These are phyloP conservation scores for Penicillium occitanis DNA, from an alignment of 2,329 filamentous ascomycete species.

Conservation along the genomic window DNA sequence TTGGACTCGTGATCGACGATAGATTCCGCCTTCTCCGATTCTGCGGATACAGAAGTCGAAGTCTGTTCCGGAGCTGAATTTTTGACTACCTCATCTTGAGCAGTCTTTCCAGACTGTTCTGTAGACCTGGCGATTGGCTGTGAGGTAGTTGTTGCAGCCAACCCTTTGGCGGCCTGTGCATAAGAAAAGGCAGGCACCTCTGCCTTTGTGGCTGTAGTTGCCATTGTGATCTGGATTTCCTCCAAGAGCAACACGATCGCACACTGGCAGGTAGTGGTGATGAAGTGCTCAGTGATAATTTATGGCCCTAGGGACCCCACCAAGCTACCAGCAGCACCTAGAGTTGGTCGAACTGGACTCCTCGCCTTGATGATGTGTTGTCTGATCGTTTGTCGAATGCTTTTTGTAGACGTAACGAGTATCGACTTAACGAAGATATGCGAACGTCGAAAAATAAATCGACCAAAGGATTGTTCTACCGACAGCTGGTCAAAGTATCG, in stretches of 20 bases:
- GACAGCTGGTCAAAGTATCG: slow-evolving; percentile 6
- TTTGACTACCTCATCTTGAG: slow-evolving; percentile 33
- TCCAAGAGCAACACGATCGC: slow-evolving; percentile 13
- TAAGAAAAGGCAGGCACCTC: slow-evolving; percentile 75
- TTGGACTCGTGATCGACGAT: slow-evolving; percentile 38
- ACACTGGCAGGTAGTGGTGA: slow-evolving; percentile 20
- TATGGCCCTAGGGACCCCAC: slow-evolving; percentile 18
- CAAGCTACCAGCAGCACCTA: slow-evolving; percentile 21
- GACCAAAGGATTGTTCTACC: neutral
- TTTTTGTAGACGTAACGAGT: neutral
- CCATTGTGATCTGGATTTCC: slow-evolving; percentile 36
- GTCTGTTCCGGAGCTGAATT: slow-evolving; percentile 31
- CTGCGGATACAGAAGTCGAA: slow-evolving; percentile 47
- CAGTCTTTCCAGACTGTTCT: slow-evolving; percentile 32
- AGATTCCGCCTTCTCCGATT: slow-evolving; percentile 44
- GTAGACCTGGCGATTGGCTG: slow-evolving; percentile 46
- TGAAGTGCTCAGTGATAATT: slow-evolving; percentile 13
- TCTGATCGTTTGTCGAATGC: neutral
- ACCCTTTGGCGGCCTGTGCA: slow-evolving; percentile 89
- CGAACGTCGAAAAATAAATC: neutral
- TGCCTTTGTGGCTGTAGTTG: slow-evolving; percentile 39
- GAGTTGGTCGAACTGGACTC: slow-evolving; percentile 3
- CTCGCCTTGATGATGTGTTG: neutral
- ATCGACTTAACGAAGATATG: neutral
- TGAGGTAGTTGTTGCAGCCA: slow-evolving; percentile 50